phyloP scores from a whole-genome alignment of 2,329 filamentous ascomycete genomes.

The Emericellopsis cladophorae region DNA sequence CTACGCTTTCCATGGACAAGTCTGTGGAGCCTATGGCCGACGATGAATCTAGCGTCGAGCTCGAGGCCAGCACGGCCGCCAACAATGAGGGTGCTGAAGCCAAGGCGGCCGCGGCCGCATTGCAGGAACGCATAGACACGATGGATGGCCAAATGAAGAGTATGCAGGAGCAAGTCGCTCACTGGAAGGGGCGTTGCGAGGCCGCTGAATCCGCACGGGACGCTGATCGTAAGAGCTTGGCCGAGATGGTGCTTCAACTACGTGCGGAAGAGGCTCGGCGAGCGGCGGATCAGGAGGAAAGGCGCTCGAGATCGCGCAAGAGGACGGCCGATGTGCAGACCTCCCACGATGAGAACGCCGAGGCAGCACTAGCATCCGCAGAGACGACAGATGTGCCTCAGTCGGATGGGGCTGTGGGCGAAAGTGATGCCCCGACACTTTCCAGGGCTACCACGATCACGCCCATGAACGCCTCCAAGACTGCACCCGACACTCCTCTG shows the following conservation, averaged over 20 bases:
- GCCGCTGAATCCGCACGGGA: slow-evolving; percentile 67
- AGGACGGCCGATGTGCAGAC: background rate
- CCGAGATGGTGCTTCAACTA: slow-evolving; percentile 79
- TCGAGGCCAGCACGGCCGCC: slow-evolving; percentile 9
- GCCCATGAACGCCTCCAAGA: slow-evolving; percentile 16
- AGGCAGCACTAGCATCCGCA: background rate
- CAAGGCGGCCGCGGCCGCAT: slow-evolving; percentile 11
- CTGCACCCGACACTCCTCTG: slow-evolving; percentile 21
- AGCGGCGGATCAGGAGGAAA: slow-evolving; percentile 27
- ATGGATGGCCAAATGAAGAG: slow-evolving; percentile 72
- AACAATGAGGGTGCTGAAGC: slow-evolving; percentile 5
- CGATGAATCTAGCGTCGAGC: background rate
- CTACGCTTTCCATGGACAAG: background rate
- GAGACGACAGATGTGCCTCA: slow-evolving; percentile 1
- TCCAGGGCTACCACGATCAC: slow-evolving; percentile 38
- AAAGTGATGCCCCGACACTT: slow-evolving; percentile 25
- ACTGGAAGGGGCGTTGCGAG: slow-evolving; percentile 65
- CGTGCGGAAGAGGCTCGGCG: slow-evolving; percentile 49
- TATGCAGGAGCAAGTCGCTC: slow-evolving; percentile 62
- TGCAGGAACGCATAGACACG: slow-evolving; percentile 58
- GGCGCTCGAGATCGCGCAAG: slow-evolving; percentile 21
- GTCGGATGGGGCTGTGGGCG: slow-evolving; percentile 4
- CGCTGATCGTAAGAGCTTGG: slow-evolving; percentile 58
- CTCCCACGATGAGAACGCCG: background rate
- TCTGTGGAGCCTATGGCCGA: background rate